phyloP scores from a whole-genome alignment of 768 basidiomycete genomes.

The Suillus clintonianus region DNA sequence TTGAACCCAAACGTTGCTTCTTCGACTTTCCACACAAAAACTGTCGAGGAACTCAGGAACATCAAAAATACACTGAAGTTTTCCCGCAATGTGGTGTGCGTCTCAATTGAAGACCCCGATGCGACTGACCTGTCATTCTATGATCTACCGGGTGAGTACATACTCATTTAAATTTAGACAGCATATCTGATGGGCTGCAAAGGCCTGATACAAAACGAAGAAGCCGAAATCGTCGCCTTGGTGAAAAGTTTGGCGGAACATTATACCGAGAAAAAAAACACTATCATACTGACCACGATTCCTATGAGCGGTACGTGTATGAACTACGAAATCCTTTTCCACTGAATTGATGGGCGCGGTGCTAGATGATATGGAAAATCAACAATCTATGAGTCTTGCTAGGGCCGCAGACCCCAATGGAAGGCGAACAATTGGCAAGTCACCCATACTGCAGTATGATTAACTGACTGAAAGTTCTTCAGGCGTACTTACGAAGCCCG shows the following conservation, averaged over 20 bases:
- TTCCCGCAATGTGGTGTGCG: constrained; percentile 43
- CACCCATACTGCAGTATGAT: background rate
- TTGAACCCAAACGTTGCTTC: constrained; percentile 43
- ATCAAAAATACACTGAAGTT: constrained; percentile 28
- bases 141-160: constrained; percentile 39
- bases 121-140: constrained; percentile 41
- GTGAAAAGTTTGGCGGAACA: constrained; percentile 51
- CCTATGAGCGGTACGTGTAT: constrained; percentile 50
- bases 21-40: constrained; percentile 20
- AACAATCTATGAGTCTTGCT: constrained; percentile 53
- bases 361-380: constrained; percentile 61
- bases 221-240: constrained; percentile 41
- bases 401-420: constrained; percentile 47
- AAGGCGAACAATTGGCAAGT: constrained; percentile 50
- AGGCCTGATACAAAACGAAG: constrained; percentile 57
- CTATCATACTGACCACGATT: constrained; percentile 53
- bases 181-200: background rate
- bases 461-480: background rate
- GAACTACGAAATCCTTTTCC: background rate
- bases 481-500: constrained; percentile 62
- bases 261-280: constrained; percentile 48
- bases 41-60: constrained; percentile 5
- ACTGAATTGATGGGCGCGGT: background rate
- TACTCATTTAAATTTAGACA: background rate
- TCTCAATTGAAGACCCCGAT: constrained; percentile 41